Percentiles rank a stretch among this genome's conserved stretches.
Evolutionary conservation across 306 rosid genomes (phyloP).

Genomic region (Cucurbita pepo): DNA sequence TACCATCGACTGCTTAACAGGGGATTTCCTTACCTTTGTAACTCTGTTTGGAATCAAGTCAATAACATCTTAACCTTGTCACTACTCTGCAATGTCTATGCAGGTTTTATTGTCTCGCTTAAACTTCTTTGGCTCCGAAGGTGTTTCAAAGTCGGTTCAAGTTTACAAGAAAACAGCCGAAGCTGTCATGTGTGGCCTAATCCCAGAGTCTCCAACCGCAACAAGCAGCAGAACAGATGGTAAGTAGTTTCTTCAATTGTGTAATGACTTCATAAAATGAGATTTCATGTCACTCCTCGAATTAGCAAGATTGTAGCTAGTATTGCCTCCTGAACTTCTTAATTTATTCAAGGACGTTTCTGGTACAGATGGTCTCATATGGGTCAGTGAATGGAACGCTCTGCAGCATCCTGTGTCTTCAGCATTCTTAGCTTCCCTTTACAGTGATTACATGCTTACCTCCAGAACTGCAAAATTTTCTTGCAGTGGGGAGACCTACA

Average conservation of each 20-base stretch:
- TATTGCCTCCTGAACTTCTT: not conserved
- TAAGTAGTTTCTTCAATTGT: conserved; percentile 43
- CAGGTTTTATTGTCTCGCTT: conserved; percentile 88
- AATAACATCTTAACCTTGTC: not conserved
- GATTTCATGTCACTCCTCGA: not conserved
- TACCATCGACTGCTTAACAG: not conserved
- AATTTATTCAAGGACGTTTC: not conserved
- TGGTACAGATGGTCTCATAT: conserved; percentile 58
- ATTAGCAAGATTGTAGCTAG: not conserved
- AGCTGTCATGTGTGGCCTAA: conserved; percentile 88
- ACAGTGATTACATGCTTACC: conserved; percentile 91
- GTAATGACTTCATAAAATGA: not conserved
- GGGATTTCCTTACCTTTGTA: not conserved
- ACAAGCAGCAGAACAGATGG: conserved; percentile 68
- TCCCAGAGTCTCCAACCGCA: conserved; percentile 84
- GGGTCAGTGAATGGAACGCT: conserved; percentile 80
- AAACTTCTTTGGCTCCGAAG: conserved; percentile 58
- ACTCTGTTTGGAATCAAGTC: not conserved
- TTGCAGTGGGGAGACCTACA: conserved; percentile 43
- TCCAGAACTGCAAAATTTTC: conserved; percentile 35
- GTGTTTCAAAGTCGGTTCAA: conserved; percentile 28
- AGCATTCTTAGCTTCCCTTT: conserved; percentile 78
- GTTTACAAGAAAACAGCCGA: conserved; percentile 61
- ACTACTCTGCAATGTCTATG: conserved; percentile 11
- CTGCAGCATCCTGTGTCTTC: conserved; percentile 96